Evolutionary conservation across 495 filamentous ascomycete species (phyloP).

Genomic region (Glutinoglossum americanum): DNA sequence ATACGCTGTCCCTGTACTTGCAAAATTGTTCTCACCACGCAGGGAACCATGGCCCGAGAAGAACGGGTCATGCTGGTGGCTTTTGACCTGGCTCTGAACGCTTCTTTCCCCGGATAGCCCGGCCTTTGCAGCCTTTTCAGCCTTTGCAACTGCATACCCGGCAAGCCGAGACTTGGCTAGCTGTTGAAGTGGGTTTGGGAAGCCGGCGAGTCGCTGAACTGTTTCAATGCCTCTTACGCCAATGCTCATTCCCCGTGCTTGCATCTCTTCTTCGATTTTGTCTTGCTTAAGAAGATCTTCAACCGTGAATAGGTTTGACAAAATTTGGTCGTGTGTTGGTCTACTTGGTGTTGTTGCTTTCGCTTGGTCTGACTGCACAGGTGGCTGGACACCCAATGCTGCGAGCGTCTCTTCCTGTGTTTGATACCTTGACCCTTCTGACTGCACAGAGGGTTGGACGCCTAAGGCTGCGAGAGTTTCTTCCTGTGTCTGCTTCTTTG

Average conservation of each 20-base stretch:
- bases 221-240: not conserved
- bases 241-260: not conserved
- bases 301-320: not conserved
- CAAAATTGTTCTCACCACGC: not conserved
- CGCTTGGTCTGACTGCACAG: not conserved
- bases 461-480: not conserved
- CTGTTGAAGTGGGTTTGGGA: not conserved
- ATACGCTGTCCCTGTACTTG: not conserved
- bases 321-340: not conserved
- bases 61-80: not conserved
- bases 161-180: not conserved
- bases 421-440: not conserved
- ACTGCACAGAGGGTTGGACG: not conserved
- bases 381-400: not conserved
- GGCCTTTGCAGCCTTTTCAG: not conserved
- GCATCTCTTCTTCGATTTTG: not conserved
- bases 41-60: not conserved
- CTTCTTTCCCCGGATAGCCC: not conserved
- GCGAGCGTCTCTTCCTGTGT: not conserved
- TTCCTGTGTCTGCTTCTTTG: not conserved
- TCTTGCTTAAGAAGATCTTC: not conserved
- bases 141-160: not conserved
- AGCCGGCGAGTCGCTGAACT: not conserved
- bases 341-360: not conserved
- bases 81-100: not conserved